A percentile compares a stretch with the other conserved stretches of the same genome.
phyloP scores from a whole-genome alignment of 1,139 yeast species.

The Debaryomyces nepalensis region DNA sequence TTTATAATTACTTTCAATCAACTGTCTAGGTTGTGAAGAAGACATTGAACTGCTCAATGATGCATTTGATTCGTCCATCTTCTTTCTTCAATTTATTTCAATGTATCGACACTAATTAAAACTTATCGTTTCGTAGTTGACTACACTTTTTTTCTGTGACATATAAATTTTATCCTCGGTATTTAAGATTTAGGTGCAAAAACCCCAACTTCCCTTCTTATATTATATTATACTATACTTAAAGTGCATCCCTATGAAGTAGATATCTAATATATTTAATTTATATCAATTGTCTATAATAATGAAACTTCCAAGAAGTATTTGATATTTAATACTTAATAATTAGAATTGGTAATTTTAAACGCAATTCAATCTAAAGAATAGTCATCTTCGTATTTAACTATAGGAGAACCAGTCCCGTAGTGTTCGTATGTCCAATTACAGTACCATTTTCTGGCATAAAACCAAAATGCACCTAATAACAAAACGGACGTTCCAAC shows the following conservation, averaged over 20 bases:
- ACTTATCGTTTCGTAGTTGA: background rate
- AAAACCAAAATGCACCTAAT: constrained; percentile 49
- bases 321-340: no score
- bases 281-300: no score
- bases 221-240: no score
- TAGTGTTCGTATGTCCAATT: constrained; percentile 13
- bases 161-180: constrained; percentile 2
- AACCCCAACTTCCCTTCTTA: no score
- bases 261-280: no score
- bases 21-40: constrained; percentile 7
- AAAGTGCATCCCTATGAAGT: no score
- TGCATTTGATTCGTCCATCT: constrained; percentile 6
- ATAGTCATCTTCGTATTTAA: constrained; percentile 23
- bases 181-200: constrained; percentile 3
- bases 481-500: constrained; percentile 54
- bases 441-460: constrained; percentile 18
- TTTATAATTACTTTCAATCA: constrained; percentile 34
- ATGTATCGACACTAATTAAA: no score
- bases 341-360: no score
- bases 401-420: constrained; percentile 15
- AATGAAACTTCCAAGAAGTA: no score
- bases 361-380: background rate
- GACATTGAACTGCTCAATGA: constrained; percentile 11
- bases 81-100: background rate
- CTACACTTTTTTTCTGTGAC: constrained; percentile 3